Evolutionary conservation across 75 land plant genomes (phyloP), one percentile per base, ranked within the genome.

Genomic region (Picea glauca): DNA sequence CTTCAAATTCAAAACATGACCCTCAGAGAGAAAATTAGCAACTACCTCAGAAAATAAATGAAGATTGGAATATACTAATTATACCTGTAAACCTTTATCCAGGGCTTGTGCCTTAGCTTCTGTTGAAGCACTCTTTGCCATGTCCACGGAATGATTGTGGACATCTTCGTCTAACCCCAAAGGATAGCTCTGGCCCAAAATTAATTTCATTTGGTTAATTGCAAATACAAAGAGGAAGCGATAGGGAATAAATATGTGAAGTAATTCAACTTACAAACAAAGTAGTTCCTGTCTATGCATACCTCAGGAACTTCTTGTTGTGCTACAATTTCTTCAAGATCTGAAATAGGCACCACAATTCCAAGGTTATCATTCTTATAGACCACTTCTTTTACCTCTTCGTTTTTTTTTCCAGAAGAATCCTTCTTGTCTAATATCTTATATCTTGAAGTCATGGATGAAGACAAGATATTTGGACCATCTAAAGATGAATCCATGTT

Each of bases 81-180:
- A 50, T 50, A 94, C 96, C 94, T 94, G 96, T 72, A 94, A 85
- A 43, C 94, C 96, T 31, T 88, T 83, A 17, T 83, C 78, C 65
- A 88, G 76, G n/a, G 96, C 96, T 79, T 94, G 92, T 63, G 62
- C 87, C 74, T 94, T 94, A 65, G 96, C 96, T 40, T 76, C 80
- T 73, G 91, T 90, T 5, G 86, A 84, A 81, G 90, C 89, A 63
- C 87, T 89, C 77, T 78, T 89, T 15, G 84, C 78, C 32, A 13
- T 21, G 13, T 75, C 75, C 3, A 46, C 2, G 20, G 83, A 57
- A 11, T 85, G 88, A 82, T 31, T 81, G 12, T 87, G 80, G 46
- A 80, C 81, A 20, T 78, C 93, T 60, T 67, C 15, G 58, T 83
- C 87, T 31, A 50, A 13, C 7, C 82, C 87, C 17, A 62, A 81